Evolutionary conservation across 108 stramenopile species (phyloP).

Genomic region (Schizochytrium sp.): DNA sequence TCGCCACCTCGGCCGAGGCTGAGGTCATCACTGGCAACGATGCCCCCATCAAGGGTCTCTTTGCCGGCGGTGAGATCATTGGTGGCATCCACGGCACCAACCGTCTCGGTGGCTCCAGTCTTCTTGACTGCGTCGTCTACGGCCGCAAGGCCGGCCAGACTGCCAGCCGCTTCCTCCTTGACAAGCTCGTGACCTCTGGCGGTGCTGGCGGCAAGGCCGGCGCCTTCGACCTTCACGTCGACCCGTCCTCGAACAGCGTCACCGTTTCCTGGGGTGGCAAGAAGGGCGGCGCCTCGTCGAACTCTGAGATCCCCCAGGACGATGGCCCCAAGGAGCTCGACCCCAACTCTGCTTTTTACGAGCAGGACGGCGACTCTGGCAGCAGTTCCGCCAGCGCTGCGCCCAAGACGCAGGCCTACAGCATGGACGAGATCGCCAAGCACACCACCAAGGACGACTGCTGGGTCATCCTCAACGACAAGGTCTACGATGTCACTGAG

Average conservation of each 20-base stretch:
- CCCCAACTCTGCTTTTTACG: constrained; percentile 10
- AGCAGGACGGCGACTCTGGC: constrained; percentile 18
- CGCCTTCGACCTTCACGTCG: background rate
- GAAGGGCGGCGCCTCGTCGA: background rate
- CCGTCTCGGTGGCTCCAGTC: constrained; percentile 70
- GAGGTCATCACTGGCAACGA: constrained; percentile 53
- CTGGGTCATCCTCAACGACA: constrained; percentile 27
- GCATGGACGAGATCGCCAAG: constrained; percentile 12
- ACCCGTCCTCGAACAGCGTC: background rate
- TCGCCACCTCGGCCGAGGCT: constrained; percentile 58
- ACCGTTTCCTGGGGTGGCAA: background rate
- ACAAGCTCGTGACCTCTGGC: background rate
- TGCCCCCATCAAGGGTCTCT: constrained; percentile 48
- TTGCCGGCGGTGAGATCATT: constrained; percentile 64
- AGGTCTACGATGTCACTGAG: constrained; percentile 54
- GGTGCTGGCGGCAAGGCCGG: background rate
- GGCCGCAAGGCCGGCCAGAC: constrained; percentile 64
- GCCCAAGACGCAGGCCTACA: background rate
- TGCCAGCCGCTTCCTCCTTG: constrained; percentile 9
- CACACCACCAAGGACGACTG: constrained; percentile 13
- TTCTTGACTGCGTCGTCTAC: constrained; percentile 79
- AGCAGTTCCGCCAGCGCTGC: constrained; percentile 22
- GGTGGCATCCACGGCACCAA: constrained; percentile 70
- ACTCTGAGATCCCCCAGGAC: background rate
- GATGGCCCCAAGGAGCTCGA: background rate